Conservation (phyloP, 345 rosid genomes). For the Brassica rapa region DNA sequence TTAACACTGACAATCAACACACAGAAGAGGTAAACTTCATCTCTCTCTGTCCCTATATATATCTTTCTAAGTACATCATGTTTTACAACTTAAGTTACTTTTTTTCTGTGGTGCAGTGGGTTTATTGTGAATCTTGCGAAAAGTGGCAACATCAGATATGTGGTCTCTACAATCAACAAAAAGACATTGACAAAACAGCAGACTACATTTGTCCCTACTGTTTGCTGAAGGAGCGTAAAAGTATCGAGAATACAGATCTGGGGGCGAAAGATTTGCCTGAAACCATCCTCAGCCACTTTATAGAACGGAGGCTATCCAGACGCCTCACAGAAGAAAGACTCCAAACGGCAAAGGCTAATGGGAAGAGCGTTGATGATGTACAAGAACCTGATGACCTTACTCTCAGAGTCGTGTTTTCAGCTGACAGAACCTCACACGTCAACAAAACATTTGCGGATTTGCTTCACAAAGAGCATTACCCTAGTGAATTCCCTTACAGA, state of each 20-base stretch:
- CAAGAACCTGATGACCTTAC: constrained; percentile 49
- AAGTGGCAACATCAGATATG: constrained; percentile 71
- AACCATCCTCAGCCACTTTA: constrained; percentile 52
- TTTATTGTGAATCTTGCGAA: constrained; percentile 54
- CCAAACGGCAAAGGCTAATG: constrained; percentile 47
- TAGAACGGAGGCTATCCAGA: constrained; percentile 53
- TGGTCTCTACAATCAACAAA: constrained; percentile 55
- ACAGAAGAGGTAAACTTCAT: constrained; percentile 47
- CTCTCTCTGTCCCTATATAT: neutral
- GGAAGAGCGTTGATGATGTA: constrained; percentile 55
- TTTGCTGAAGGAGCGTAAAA: constrained; percentile 47
- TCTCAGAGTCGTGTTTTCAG: constrained; percentile 56
- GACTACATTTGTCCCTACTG: constrained; percentile 57
- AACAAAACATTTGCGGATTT: constrained; percentile 44
- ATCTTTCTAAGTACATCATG: neutral
- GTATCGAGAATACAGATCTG: constrained; percentile 28
- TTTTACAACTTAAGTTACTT: neutral
- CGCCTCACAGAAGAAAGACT: constrained; percentile 51
- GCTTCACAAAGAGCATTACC: constrained; percentile 45
- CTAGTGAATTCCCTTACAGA: constrained; percentile 53
- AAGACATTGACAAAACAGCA: constrained; percentile 43
- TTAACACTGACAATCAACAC: constrained; percentile 40
- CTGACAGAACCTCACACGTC: constrained; percentile 45
- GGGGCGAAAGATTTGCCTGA: constrained; percentile 61
- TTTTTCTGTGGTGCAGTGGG: constrained; percentile 52